Conservation (phyloP, 208 protist species). For the Trypanosoma lewisi region DNA sequence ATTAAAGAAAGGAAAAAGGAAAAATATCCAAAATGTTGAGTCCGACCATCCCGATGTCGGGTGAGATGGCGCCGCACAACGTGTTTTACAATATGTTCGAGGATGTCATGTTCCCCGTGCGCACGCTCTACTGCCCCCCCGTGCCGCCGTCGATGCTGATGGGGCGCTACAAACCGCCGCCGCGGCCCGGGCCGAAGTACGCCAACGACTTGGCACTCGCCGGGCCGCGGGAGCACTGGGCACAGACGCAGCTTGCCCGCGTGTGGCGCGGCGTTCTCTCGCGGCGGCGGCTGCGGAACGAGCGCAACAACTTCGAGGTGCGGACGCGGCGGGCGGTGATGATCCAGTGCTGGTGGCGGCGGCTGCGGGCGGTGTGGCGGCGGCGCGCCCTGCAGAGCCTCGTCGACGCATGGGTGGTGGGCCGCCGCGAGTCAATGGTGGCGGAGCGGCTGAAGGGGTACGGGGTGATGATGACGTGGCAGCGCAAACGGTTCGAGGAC, state of each 20-base stretch:
- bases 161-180: constrained; percentile 49
- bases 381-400: constrained; percentile 33
- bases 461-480: constrained; percentile 73
- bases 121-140: constrained; percentile 64
- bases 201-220: constrained; percentile 53
- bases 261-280: constrained; percentile 80
- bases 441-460: constrained; percentile 37
- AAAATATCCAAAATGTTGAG: constrained; percentile 14
- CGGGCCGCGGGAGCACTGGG: constrained; percentile 57
- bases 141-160: constrained; percentile 58
- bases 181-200: constrained; percentile 39
- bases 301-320: constrained; percentile 35
- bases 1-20: constrained; percentile 5
- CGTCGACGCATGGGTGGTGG: constrained; percentile 45
- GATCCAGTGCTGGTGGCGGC: constrained; percentile 87
- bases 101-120: constrained; percentile 60
- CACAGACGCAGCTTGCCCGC: constrained; percentile 60
- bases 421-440: constrained; percentile 44
- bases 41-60: neutral
- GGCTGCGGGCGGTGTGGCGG: constrained; percentile 34
- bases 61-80: constrained; percentile 3
- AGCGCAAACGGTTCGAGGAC: constrained; percentile 57
- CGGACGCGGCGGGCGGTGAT: constrained; percentile 47
- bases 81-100: constrained; percentile 39
- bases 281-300: constrained; percentile 56